Conservation (phyloP, 2,329 filamentous ascomycete genomes). For the Aspergillus latus region DNA sequence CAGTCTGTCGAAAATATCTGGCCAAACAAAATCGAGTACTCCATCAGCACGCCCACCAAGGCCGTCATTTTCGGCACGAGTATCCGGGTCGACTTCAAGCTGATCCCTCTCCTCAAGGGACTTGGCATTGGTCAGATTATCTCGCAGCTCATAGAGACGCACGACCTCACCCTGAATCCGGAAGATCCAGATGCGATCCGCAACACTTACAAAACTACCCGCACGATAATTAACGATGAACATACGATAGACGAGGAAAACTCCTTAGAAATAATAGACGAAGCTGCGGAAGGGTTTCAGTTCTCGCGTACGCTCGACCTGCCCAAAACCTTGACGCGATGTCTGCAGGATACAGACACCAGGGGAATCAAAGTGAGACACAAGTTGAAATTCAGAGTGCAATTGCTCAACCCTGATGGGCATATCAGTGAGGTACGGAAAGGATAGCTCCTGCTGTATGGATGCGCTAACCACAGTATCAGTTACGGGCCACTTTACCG, state of each 20-base stretch:
- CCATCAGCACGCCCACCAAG: conserved; percentile 88
- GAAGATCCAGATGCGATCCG: conserved; percentile 43
- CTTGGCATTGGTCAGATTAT: conserved; percentile 80
- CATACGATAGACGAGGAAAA: conserved; percentile 67
- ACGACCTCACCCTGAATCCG: conserved; percentile 62
- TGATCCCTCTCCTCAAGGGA: conserved; percentile 86
- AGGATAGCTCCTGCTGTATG: no score
- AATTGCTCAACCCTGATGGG: conserved; percentile 90
- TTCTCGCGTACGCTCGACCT: conserved; percentile 64
- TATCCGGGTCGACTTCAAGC: conserved; percentile 78
- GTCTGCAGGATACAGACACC: conserved; percentile 85
- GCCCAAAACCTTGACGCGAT: conserved; percentile 77
- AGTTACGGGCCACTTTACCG: conserved; percentile 86
- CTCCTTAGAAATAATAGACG: conserved; percentile 53
- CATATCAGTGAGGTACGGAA: conserved; percentile 83
- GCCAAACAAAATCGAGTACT: conserved; percentile 97
- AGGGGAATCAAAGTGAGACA: conserved; percentile 90
- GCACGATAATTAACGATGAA: conserved; percentile 67
- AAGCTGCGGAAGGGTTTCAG: conserved; percentile 61
- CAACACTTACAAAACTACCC: conserved; percentile 60
- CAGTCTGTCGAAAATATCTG: conserved; percentile 89
- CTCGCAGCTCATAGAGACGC: conserved; percentile 75
- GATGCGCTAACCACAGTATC: no score
- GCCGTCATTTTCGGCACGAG: conserved; percentile 91
- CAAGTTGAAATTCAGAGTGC: conserved; percentile 87